Evolutionary conservation across 441 rosid genomes (phyloP).

Genomic region (Erodium texanum): DNA sequence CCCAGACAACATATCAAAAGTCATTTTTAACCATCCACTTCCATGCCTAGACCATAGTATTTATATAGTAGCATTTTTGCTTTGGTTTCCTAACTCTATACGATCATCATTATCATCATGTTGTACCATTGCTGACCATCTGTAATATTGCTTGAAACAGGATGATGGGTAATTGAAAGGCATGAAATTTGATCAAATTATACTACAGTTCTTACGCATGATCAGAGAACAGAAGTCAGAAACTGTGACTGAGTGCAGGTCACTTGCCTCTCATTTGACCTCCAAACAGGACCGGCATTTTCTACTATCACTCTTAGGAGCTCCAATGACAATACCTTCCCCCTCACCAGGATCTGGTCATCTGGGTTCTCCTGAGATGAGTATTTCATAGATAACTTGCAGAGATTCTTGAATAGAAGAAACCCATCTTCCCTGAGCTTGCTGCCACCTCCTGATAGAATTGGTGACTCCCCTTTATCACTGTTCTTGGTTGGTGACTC

Average conservation of each 20-base stretch:
- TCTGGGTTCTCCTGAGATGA: conserved; percentile 81
- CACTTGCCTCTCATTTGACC: conserved; percentile 69
- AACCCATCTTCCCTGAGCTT: conserved; percentile 84
- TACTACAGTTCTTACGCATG: neutral
- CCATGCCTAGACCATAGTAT: neutral
- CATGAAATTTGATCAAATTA: neutral
- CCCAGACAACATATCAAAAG: too few relatives aligned
- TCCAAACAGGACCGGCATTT: conserved; percentile 81
- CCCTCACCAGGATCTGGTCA: conserved; percentile 87
- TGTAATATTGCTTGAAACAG: neutral
- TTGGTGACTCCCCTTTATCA: conserved; percentile 7
- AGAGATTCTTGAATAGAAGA: conserved; percentile 68
- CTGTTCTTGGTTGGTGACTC: conserved; percentile 23
- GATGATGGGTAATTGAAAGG: neutral
- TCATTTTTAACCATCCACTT: neutral
- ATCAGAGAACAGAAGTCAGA: neutral
- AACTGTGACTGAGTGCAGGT: conserved; percentile 5
- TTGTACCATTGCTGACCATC: too few relatives aligned
- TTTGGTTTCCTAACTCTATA: neutral
- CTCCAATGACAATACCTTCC: conserved; percentile 80
- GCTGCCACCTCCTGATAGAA: conserved; percentile 28
- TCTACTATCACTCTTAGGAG: conserved; percentile 73
- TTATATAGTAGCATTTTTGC: neutral
- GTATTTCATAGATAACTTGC: conserved; percentile 89
- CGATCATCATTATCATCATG: neutral